Base-by-base conservation (phyloP, 331 rosid species). In the Acacia pycnantha region DNA sequence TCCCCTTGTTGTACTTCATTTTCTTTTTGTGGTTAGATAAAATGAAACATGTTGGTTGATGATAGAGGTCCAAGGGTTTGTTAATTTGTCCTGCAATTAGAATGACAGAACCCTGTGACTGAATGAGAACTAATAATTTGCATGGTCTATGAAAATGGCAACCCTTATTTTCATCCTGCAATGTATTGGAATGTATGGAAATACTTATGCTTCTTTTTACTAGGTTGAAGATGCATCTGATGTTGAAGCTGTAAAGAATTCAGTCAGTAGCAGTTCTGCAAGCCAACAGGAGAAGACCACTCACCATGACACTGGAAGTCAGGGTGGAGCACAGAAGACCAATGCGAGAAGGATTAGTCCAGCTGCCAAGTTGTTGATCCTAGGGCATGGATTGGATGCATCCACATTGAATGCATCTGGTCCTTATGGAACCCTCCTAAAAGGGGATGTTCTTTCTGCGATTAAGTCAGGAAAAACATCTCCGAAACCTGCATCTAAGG, bases 361-460 rank as follows among this genome's bases (percentile, higher is more conserved):
- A 72, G 90, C 99, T 68, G 99, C 99, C 26, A 95, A 92, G 89
- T 77, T 92, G 88, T 88, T 95, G 65, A 90, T 95, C 77, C 2
- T 78, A 43, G 98, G 91, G 84, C 85, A 95, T 87, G 97, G 94
- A 79, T 87, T 95, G 89, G 98, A 95, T 88, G 82, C 81, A 61
- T 91, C 92, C 3, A 82, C 83, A 64, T 73, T 95, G 87, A 89
- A 88, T 79, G 97, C 99, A 78, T 91, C 98, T 11, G 99, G 99
- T 76, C 79, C 89, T 81, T 77, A 84, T 70, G 94, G 99, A 69
- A 95, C 97, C 71, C 88, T 95, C 77, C 88, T 95, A 75, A 95
- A 95, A 85, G 97, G 98, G 82, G 99, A 95, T 85, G 97, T 95
- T 79, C 90, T 95, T 74, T 86, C 91, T 79, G 97, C 92, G 61